Base-by-base conservation (phyloP, 805 yeast species). In the Wickerhamiella spandovensis region DNA sequence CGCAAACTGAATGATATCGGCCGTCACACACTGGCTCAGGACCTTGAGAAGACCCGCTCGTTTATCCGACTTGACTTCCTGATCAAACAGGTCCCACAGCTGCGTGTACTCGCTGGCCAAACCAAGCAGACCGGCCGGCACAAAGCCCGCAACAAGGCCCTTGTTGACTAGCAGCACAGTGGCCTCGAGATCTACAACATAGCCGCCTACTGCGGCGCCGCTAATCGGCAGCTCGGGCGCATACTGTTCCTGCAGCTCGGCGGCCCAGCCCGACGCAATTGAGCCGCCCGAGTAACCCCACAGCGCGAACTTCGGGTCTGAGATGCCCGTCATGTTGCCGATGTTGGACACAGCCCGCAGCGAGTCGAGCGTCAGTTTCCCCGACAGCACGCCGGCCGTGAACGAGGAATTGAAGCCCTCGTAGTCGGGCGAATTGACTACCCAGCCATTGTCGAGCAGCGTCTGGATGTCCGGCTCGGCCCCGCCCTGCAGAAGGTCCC, bases 361-460 rank as follows among this genome's bases (percentile, higher is more conserved):
- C 6, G 61, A 57, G 50, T 60, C 61, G 28, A 59, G 50, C 18
- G 55, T 51, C 13, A 56, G 50, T 18, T 58, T 55, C 18, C 66
- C 66, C 35, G 56, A 53, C 25, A 54, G 54, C 41, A 47, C 37
- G 13, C 64, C 64, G 10, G 63, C 62, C 15, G 56, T 46, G 46
- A 60, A 62, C 6, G 63, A 51, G 24, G 64, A 58, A 30, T 52
- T 51, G 44, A 59, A 56, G 17, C 66, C 66, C 48, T 62, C 65
- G 49, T 62, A 59, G 48, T 62, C 64, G 10, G 64, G 63, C 23
- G 49, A 42, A 23, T 53, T 51, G n/a, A 53, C 50, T 10, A 53
- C 47, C 32, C 44, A 48, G 9, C 57, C 57, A 30, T 38, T 20
- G 35, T 37, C 12, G 5, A 52, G 47, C 28, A 49, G 47, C 13